A percentile compares a stretch with the other conserved stretches of the same genome.
Conservation (phyloP, 352 stramenopile genomes). For the Phytopythium sindhum region DNA sequence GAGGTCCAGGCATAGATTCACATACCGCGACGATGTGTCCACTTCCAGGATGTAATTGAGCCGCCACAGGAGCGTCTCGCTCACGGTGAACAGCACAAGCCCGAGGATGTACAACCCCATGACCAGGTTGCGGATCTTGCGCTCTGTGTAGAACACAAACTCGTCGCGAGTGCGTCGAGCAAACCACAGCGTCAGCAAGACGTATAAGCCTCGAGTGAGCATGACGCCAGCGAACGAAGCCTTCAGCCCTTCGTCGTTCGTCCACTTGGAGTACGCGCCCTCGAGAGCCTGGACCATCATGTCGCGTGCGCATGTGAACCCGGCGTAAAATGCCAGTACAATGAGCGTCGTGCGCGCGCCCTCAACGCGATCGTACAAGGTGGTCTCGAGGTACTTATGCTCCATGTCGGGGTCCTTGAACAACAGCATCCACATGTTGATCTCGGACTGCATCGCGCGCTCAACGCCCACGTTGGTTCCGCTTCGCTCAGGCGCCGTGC, state of each 20-base stretch:
- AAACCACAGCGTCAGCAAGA: slow-evolving; percentile 17
- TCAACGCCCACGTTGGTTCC: slow-evolving; percentile 23
- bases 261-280: slow-evolving; percentile 24
- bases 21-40: slow-evolving; percentile 62
- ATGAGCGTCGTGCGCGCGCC: slow-evolving; percentile 59
- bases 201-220: slow-evolving; percentile 31
- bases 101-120: slow-evolving; percentile 59
- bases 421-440: slow-evolving; percentile 48
- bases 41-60: slow-evolving; percentile 54
- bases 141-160: slow-evolving; percentile 56
- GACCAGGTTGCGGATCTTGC: slow-evolving; percentile 62
- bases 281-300: slow-evolving; percentile 46
- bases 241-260: slow-evolving; percentile 34
- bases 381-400: slow-evolving; percentile 67
- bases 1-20: slow-evolving; percentile 75
- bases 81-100: slow-evolving; percentile 44
- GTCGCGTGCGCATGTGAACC: slow-evolving; percentile 70
- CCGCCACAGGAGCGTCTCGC: slow-evolving; percentile 49
- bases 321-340: slow-evolving; percentile 48
- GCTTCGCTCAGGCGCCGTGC: slow-evolving; percentile 16
- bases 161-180: slow-evolving; percentile 36
- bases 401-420: slow-evolving; percentile 78
- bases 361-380: slow-evolving; percentile 54
- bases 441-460: slow-evolving; percentile 64
- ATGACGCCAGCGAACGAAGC: slow-evolving; percentile 30